These are phyloP conservation scores for Alternaria rosae DNA, from an alignment of 2,329 filamentous ascomycete species.

Conservation along the genomic window DNA sequence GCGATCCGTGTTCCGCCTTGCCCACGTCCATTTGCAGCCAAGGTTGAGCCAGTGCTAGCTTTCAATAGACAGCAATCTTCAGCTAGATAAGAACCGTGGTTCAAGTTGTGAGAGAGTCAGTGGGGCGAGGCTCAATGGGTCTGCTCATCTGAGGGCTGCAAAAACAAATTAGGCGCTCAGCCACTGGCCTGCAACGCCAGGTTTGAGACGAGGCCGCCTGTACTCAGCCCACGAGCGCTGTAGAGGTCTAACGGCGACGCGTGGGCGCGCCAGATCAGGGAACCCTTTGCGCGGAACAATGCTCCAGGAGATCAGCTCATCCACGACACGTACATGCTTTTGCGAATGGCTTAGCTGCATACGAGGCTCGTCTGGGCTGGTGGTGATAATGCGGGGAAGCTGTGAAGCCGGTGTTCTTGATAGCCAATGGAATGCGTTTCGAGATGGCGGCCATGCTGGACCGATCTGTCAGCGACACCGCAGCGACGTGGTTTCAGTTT, in stretches of 20 bases:
- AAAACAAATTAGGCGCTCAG: constrained; percentile 27
- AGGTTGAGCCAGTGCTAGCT: constrained; percentile 2
- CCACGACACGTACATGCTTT: constrained; percentile 7
- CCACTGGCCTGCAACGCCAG: constrained; percentile 19
- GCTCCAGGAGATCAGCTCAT: constrained; percentile 11
- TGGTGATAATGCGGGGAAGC: constrained; percentile 43
- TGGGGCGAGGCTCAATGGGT: constrained; percentile 12
- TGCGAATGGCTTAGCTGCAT: constrained; percentile 28
- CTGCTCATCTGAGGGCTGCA: constrained; percentile 18
- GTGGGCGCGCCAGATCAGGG: constrained; percentile 21
- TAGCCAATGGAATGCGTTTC: constrained; percentile 23
- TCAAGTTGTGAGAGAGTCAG: constrained; percentile 3
- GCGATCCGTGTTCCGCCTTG: not conserved
- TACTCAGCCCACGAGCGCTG: constrained; percentile 8
- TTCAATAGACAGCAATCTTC: constrained; percentile 2
- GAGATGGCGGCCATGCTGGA: constrained; percentile 3
- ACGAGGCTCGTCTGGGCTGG: constrained; percentile 16
- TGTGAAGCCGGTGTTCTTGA: constrained; percentile 18
- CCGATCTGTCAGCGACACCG: constrained; percentile 9
- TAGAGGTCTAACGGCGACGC: constrained; percentile 1
- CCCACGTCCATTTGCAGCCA: not conserved
- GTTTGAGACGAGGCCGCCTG: constrained; percentile 6
- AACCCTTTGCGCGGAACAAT: not conserved
- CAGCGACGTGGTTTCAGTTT: constrained; percentile 21
- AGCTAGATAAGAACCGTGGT: constrained; percentile 17